Base-by-base conservation (phyloP, 495 filamentous ascomycete genomes). In the Friedmanniomyces simplex region DNA sequence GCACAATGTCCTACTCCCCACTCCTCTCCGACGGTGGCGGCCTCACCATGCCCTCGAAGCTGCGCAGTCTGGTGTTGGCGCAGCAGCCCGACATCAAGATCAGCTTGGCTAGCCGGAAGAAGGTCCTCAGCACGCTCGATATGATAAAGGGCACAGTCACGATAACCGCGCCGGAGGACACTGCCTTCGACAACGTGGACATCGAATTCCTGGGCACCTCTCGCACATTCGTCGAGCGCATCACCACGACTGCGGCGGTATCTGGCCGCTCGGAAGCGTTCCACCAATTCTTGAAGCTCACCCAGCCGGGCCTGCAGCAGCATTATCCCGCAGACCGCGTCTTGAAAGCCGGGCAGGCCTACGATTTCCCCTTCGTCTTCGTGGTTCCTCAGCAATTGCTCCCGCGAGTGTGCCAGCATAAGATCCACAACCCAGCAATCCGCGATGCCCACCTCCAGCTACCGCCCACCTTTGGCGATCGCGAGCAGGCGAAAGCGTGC, bases 291-390 rank as follows among this genome's bases (percentile, higher is more conserved):
- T 76, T 98, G 47, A 87, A 86, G 68, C 76, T 97, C 59, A 74
- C 74, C 43, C 91, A 95, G 74, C 93, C 94, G 4, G 81, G 91
- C 14, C 73, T 82, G 36, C 77, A 85, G 12, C 69, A 78, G 1
- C 71, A 75, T 1, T 88, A 91, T 61, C 91, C 91, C 0, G 74
- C 79, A 13, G 81, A 86, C 18, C 74, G 86, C 8, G 72, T 89
- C 21, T 69, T 89, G 13, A 80, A 87, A 67, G 75, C 80, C 1
- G 87, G 82, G 2, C 73, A 72, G 50, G 78, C 73, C 25, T 88
- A 91, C 68, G 81, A 69, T 14, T 83, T 95, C 52, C 87, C 89
- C 1, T 98, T 96, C 72, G 83, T 81, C 58, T 98, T 98, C 65
- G 84, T 88, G 37, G 80, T 97, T 13, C 93, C 94, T 0, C 76